These are phyloP conservation scores for Scleroderma bovista DNA, from an alignment of 768 basidiomycete species.

Conservation along the genomic window DNA sequence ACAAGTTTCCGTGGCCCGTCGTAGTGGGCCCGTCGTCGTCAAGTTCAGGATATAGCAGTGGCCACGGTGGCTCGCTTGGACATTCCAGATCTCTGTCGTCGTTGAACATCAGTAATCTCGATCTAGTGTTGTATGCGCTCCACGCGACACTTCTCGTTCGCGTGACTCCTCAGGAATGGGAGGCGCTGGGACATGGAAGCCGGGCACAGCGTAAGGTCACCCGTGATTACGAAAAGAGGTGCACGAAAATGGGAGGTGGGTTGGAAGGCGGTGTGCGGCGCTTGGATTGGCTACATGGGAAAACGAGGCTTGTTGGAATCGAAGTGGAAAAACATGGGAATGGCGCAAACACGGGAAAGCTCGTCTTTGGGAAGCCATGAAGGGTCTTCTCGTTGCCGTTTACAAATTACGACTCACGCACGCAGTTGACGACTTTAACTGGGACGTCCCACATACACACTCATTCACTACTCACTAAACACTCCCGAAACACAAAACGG, in stretches of 20 bases:
- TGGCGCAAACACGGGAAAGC: conserved; percentile 38
- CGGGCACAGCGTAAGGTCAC: conserved; percentile 54
- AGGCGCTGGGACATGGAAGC: conserved; percentile 48
- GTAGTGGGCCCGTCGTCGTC: conserved; percentile 37
- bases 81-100: conserved; percentile 23
- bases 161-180: conserved; percentile 65
- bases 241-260: conserved; percentile 55
- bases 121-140: conserved; percentile 56
- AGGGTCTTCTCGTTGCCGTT: too few relatives aligned
- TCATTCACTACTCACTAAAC: too few relatives aligned
- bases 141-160: conserved; percentile 49
- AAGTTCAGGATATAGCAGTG: conserved; percentile 22
- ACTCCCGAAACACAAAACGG: too few relatives aligned
- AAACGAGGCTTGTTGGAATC: conserved; percentile 54
- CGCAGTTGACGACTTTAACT: too few relatives aligned
- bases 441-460: too few relatives aligned
- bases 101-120: conserved; percentile 50
- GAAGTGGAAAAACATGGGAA: conserved; percentile 46
- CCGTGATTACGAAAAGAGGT: conserved; percentile 58
- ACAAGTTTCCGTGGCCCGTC: conserved; percentile 60
- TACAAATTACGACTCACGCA: too few relatives aligned
- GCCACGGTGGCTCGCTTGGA: conserved; percentile 18
- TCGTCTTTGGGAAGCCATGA: conserved; percentile 43
- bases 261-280: conserved; percentile 67
- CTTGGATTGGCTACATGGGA: conserved; percentile 61